Conservation (phyloP, 75 land plant species). For the Pinus tabuliformis region DNA sequence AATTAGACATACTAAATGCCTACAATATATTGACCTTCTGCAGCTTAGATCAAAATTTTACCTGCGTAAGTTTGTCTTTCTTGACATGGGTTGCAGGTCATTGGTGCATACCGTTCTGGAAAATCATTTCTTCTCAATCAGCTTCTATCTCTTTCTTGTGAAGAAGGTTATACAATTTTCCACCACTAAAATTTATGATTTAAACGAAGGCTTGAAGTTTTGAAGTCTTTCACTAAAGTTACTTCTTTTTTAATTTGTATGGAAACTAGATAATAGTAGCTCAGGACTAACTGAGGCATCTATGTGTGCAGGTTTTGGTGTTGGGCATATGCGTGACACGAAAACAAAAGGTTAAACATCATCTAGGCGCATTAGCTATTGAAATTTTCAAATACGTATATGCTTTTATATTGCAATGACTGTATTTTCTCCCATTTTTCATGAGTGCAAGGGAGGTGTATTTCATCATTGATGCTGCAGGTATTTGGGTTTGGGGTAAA, state of each 20-base stretch:
- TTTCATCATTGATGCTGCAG: slow-evolving; percentile 27
- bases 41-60: slow-evolving; percentile 1
- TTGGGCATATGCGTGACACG: slow-evolving; percentile 94
- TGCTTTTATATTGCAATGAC: neutral
- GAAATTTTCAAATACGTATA: neutral
- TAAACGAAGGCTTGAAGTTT: neutral
- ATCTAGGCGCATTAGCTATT: slow-evolving; percentile 1
- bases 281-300: slow-evolving; percentile 2
- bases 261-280: neutral
- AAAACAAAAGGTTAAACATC: slow-evolving; percentile 68
- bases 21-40: neutral
- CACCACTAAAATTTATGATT: neutral
- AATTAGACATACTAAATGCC: neutral
- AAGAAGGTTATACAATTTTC: slow-evolving; percentile 54
- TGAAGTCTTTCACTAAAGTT: neutral
- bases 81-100: slow-evolving; percentile 49
- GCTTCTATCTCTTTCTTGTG: slow-evolving; percentile 79
- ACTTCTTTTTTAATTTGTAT: neutral
- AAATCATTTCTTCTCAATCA: slow-evolving; percentile 91
- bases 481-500: slow-evolving; percentile 88
- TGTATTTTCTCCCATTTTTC: neutral
- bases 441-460: neutral
- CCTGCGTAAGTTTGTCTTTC: slow-evolving; percentile 7
- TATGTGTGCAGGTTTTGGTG: slow-evolving; percentile 72
- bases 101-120: slow-evolving; percentile 95